Evolutionary conservation across 495 filamentous ascomycete genomes (phyloP).

Genomic region (Penicillium bovifimosum): DNA sequence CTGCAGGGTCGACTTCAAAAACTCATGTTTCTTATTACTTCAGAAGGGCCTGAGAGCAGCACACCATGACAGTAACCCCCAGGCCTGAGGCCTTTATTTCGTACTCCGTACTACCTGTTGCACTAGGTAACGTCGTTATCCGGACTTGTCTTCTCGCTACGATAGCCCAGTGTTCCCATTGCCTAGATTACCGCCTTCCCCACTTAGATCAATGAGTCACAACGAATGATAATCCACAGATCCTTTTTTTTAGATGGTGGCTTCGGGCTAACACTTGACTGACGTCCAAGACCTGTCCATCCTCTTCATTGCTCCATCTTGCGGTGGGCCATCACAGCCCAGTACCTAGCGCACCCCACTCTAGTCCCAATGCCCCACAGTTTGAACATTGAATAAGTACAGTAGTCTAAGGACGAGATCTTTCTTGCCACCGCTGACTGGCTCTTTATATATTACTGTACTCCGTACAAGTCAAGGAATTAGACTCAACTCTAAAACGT

Average conservation of each 20-base stretch:
- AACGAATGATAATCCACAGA: conserved; percentile 11
- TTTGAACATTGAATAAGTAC: neutral
- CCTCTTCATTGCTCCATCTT: conserved; percentile 10
- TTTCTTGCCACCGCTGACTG: neutral
- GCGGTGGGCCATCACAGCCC: conserved; percentile 16
- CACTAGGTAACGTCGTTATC: neutral
- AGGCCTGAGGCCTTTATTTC: neutral
- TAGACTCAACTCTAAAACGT: neutral
- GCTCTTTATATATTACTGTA: neutral
- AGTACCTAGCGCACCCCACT: conserved; percentile 8
- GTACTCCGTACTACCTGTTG: neutral
- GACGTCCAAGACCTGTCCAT: conserved; percentile 3
- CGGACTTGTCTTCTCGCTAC: neutral
- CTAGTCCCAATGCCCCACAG: conserved; percentile 1
- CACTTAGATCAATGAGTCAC: conserved; percentile 11
- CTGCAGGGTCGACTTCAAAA: conserved; percentile 16
- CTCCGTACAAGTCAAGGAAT: conserved; percentile 1
- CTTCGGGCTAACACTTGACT: conserved; percentile 7
- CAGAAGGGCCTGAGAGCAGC: neutral
- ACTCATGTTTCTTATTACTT: neutral
- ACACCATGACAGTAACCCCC: neutral
- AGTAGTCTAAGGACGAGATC: neutral
- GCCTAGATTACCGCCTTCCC: conserved; percentile 15
- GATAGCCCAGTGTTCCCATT: neutral
- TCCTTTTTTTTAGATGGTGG: conserved; percentile 19